phyloP scores from a whole-genome alignment of 2,329 filamentous ascomycete species.

The Fusarium equiseti region DNA sequence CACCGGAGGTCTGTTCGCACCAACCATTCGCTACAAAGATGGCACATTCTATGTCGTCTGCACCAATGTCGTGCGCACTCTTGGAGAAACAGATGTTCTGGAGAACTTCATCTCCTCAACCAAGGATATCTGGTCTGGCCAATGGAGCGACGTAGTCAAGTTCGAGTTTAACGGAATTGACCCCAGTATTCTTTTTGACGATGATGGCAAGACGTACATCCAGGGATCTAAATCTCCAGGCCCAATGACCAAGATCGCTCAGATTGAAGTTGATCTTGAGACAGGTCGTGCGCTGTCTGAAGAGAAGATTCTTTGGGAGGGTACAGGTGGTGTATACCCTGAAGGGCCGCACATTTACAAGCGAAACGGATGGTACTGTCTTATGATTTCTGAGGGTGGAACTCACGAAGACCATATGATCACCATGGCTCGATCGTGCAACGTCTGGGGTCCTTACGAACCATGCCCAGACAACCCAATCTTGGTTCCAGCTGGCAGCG shows the following conservation, averaged over 20 bases:
- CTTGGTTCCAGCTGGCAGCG: background rate
- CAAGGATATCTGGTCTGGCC: slow-evolving; percentile 14
- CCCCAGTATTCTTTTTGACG: slow-evolving; percentile 8
- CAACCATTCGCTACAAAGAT: slow-evolving; percentile 10
- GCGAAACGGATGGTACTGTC: slow-evolving; percentile 21
- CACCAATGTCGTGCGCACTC: slow-evolving; percentile 5
- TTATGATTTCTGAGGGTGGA: slow-evolving; percentile 17
- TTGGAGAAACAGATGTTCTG: background rate
- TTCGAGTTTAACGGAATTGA: slow-evolving; percentile 19
- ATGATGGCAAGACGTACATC: slow-evolving; percentile 11
- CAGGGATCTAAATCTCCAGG: slow-evolving; percentile 20
- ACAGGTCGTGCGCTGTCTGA: background rate
- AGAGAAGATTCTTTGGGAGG: slow-evolving; percentile 16
- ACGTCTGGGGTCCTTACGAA: slow-evolving; percentile 22
- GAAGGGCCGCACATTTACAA: slow-evolving; percentile 22
- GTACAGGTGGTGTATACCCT: background rate
- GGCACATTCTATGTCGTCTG: slow-evolving; percentile 19
- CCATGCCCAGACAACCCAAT: slow-evolving; percentile 10
- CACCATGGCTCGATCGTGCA: slow-evolving; percentile 8
- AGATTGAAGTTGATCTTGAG: slow-evolving; percentile 10
- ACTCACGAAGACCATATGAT: slow-evolving; percentile 23
- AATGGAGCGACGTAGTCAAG: slow-evolving; percentile 12
- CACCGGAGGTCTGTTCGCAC: slow-evolving; percentile 5
- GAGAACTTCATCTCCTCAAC: slow-evolving; percentile 13
- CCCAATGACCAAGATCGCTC: background rate